Conservation (phyloP, 2,329 filamentous ascomycete species). For the Arthrocladium fulminans region DNA sequence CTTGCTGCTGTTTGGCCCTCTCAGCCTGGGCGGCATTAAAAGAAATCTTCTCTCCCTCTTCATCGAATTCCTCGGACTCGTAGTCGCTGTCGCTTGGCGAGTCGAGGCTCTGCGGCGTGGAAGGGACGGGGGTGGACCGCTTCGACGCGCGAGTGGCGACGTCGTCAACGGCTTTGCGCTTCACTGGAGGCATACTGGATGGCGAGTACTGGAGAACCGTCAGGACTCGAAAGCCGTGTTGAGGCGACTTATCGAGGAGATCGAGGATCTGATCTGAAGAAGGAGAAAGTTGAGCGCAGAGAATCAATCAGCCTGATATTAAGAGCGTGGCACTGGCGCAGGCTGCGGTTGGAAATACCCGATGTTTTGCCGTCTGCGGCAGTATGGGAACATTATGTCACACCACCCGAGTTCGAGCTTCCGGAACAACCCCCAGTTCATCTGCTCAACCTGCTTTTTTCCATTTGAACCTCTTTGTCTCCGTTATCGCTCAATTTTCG, state of each 20-base stretch:
- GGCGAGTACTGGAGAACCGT: background rate
- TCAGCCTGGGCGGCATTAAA: conserved; percentile 33
- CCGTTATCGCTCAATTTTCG: too few relatives aligned
- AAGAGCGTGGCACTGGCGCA: background rate
- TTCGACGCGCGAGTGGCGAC: conserved; percentile 38
- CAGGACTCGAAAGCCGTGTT: conserved; percentile 1
- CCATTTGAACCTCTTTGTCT: too few relatives aligned
- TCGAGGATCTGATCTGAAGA: conserved; percentile 2
- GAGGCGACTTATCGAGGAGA: conserved; percentile 8
- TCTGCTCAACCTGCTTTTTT: too few relatives aligned
- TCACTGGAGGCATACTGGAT: conserved; percentile 31
- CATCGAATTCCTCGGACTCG: conserved; percentile 34
- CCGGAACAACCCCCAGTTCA: too few relatives aligned
- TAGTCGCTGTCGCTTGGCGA: conserved; percentile 51
- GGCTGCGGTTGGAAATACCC: background rate
- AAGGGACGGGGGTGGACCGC: conserved; percentile 38
- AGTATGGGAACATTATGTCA: too few relatives aligned
- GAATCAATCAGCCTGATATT: background rate
- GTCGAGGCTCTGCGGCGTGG: conserved; percentile 34
- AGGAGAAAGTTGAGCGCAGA: background rate
- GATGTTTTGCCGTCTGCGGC: conserved; percentile 1
- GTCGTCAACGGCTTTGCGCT: conserved; percentile 36
- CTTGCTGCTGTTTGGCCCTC: conserved; percentile 43
- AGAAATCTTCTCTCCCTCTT: conserved; percentile 37
- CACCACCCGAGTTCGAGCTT: too few relatives aligned